Percentiles rank a stretch among this genome's conserved stretches.
phyloP scores from a whole-genome alignment of 305 asterid genomes.

The Fraxinus angustifolia region DNA sequence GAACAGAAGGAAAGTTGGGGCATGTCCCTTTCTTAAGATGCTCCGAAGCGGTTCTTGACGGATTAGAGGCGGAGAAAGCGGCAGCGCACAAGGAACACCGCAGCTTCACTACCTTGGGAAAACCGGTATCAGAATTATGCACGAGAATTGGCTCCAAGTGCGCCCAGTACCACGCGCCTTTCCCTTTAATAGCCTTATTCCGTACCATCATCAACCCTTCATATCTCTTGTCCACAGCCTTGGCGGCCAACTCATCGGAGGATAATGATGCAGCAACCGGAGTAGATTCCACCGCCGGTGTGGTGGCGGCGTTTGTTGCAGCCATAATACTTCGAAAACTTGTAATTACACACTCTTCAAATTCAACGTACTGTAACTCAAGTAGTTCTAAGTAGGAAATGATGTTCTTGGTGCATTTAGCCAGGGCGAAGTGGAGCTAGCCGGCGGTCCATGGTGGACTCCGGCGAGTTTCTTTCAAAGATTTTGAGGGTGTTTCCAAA shows the following conservation, averaged over 20 bases:
- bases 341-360: constrained; percentile 2
- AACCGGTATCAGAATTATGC: constrained; percentile 60
- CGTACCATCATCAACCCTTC: constrained; percentile 77
- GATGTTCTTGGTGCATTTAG: constrained; percentile 17
- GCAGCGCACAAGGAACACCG: constrained; percentile 81
- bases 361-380: constrained; percentile 5
- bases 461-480: constrained; percentile 9
- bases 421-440: constrained; percentile 29
- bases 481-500: constrained; percentile 17
- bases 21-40: constrained; percentile 93
- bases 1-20: constrained; percentile 64
- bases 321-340: constrained; percentile 35
- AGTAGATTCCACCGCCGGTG: constrained; percentile 30
- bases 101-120: constrained; percentile 86
- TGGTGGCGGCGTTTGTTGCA: constrained; percentile 38
- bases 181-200: constrained; percentile 84
- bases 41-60: constrained; percentile 95
- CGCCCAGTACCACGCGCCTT: constrained; percentile 99
- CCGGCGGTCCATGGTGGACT: constrained; percentile 38
- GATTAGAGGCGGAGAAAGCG: constrained; percentile 89
- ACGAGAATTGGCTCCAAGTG: constrained; percentile 88
- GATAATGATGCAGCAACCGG: constrained; percentile 24
- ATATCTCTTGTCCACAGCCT: constrained; percentile 70
- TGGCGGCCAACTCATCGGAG: constrained; percentile 64
- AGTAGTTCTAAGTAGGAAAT: constrained; percentile 4